Evolutionary conservation across 2,329 filamentous ascomycete species (phyloP), one percentile per base, ranked within the genome.

Genomic region (Sphaerulina populicola): DNA sequence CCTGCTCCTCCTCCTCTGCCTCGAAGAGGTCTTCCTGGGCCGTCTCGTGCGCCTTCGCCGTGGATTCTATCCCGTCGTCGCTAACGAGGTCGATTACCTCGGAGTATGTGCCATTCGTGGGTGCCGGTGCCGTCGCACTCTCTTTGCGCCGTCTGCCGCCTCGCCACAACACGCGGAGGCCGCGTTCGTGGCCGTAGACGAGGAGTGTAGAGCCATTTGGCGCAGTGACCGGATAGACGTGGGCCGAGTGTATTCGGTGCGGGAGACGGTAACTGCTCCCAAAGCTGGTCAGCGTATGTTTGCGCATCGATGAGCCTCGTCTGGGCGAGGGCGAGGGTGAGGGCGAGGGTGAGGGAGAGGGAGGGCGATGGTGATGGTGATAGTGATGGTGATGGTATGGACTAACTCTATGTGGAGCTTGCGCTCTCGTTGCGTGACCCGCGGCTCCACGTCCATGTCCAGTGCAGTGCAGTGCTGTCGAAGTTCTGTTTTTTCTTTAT

Each of bases 121-220:
- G 44, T 33, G 39, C 15, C 2, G 30, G 11, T 44, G 47, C 41
- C 47, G 35, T 14, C 38, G 56, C 6, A 9, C 31, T 35, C 10
- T n/a, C 52, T 39, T 27, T 58, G 18, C 56, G 55, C 50, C 57
- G 56, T 23, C 70, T 72, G 3, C 80, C 80, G 39, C 79, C 79
- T 65, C 77, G 72, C 81, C 81, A 84, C 29, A 81, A 58, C 44
- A 83, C 67, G 51, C 75, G 74, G 18, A 85, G 59, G 4, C 81
- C 81, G 38, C 70, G 71, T 38, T 77, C 75, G 57, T 82, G 76
- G 42, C 76, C 81, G 58, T 80, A 82, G 10, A 83, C 61, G 40
- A 83, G 70, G 52, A 84, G 71, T 2, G 76, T 78, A 3, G 81
- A 83, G 62, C 79, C 79, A 65, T 83, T 82, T 18, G 78, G 75